phyloP scores from a whole-genome alignment of 1,284 basidiomycete species.

The Cerrena zonata region DNA sequence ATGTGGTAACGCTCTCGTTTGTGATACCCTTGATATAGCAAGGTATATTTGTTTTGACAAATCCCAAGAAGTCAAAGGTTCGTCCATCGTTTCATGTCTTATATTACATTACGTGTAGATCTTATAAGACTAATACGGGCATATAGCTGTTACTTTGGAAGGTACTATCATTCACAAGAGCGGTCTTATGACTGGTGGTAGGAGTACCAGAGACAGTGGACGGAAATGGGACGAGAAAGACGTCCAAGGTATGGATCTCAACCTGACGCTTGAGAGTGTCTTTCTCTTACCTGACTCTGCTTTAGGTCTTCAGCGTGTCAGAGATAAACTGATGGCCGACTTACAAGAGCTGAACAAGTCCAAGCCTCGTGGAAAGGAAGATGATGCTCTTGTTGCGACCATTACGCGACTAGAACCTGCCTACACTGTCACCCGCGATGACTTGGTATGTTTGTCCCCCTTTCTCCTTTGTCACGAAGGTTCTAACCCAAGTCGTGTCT shows the following conservation, averaged over 20 bases:
- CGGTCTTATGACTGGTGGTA: slow-evolving; percentile 93
- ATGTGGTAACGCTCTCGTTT: slow-evolving; percentile 91
- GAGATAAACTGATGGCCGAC: slow-evolving; percentile 75
- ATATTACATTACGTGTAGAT: not conserved
- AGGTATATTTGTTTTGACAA: slow-evolving; percentile 89
- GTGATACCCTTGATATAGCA: slow-evolving; percentile 91
- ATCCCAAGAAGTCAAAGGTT: slow-evolving; percentile 92
- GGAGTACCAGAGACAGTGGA: slow-evolving; percentile 62
- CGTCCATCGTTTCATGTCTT: slow-evolving; percentile 15
- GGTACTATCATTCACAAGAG: slow-evolving; percentile 97
- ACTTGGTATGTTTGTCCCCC: slow-evolving; percentile 53
- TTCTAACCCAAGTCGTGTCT: slow-evolving; percentile 4
- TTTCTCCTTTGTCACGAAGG: not conserved
- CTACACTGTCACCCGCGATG: slow-evolving; percentile 71
- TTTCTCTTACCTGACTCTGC: not conserved
- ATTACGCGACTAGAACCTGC: slow-evolving; percentile 77
- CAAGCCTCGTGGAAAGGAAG: slow-evolving; percentile 76
- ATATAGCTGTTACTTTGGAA: slow-evolving; percentile 89
- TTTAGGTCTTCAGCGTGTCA: slow-evolving; percentile 63
- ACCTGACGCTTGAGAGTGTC: not conserved
- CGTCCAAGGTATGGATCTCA: slow-evolving; percentile 58
- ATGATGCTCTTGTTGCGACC: slow-evolving; percentile 74
- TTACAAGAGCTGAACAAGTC: slow-evolving; percentile 77
- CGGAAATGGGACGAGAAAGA: slow-evolving; percentile 94
- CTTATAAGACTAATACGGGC: slow-evolving; percentile 1